A percentile compares a stretch with the other conserved stretches of the same genome.
Conservation (phyloP, 805 yeast species). For the Teunomyces tritomae region DNA sequence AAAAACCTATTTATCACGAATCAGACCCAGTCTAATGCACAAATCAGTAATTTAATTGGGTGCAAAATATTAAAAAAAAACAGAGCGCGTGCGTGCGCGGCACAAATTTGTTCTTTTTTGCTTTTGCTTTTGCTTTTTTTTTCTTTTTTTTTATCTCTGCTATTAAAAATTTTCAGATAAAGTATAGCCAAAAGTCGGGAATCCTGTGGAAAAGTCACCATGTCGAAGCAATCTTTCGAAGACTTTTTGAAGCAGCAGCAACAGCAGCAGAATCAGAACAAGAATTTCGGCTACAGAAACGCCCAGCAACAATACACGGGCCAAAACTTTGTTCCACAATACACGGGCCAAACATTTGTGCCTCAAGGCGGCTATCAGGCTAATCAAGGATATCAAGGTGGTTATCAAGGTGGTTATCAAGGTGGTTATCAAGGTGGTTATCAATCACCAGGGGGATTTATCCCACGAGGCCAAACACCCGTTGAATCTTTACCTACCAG, state of each 20-base stretch:
- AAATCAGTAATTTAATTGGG: no score
- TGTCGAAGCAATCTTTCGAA: constrained; percentile 40
- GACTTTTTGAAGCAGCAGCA: constrained; percentile 50
- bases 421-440: neutral
- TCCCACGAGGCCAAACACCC: constrained; percentile 16
- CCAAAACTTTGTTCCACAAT: neutral
- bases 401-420: no score
- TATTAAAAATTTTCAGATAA: constrained; percentile 3
- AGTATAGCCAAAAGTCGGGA: neutral
- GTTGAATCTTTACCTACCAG: constrained; percentile 31
- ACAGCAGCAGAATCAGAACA: constrained; percentile 28
- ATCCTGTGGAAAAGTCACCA: constrained; percentile 2
- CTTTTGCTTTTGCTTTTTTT: neutral
- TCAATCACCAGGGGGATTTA: neutral
- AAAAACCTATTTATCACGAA: neutral
- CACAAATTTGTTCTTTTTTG: neutral
- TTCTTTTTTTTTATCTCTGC: neutral
- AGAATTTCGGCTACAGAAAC: constrained; percentile 20
- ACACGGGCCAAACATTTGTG: neutral
- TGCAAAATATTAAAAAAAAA: neutral
- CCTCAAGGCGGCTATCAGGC: neutral
- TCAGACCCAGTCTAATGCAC: neutral
- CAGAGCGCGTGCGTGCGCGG: neutral
- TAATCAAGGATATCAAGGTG: no score
- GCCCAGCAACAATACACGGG: neutral